Evolutionary conservation across 495 filamentous ascomycete species (phyloP).

Genomic region (Rostrohypoxylon terebratum): DNA sequence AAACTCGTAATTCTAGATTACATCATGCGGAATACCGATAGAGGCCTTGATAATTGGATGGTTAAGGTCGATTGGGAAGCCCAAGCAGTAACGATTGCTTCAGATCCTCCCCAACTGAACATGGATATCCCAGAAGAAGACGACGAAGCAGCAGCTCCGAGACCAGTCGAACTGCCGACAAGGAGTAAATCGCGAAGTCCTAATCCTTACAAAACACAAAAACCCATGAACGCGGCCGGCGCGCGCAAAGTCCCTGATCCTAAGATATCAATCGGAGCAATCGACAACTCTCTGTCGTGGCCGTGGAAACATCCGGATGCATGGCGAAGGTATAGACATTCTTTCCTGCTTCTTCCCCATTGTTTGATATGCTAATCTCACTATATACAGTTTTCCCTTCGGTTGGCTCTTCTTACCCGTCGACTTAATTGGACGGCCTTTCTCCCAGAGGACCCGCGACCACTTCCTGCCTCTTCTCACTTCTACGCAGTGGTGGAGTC

Average conservation of each 20-base stretch:
- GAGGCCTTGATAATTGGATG: conserved; percentile 99
- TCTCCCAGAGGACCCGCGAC: conserved; percentile 89
- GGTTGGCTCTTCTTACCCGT: conserved; percentile 98
- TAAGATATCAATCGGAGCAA: conserved; percentile 84
- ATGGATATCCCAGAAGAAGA: conserved; percentile 60
- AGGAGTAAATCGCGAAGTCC: conserved; percentile 58
- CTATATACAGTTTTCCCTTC: conserved; percentile 81
- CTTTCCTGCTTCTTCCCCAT: not conserved
- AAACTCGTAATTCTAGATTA: conserved; percentile 98
- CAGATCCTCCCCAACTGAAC: conserved; percentile 80
- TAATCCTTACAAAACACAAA: conserved; percentile 79
- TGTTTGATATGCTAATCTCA: conserved; percentile 30
- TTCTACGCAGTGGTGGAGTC: conserved; percentile 95
- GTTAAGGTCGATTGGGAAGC: conserved; percentile 90
- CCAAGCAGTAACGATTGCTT: conserved; percentile 84
- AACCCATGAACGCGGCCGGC: conserved; percentile 84
- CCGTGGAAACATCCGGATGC: conserved; percentile 99
- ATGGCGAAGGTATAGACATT: conserved; percentile 65
- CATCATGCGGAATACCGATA: conserved; percentile 98
- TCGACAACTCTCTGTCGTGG: conserved; percentile 98
- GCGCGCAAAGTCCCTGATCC: conserved; percentile 63
- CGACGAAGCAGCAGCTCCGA: conserved; percentile 57
- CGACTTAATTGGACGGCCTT: conserved; percentile 94
- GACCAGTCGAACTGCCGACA: conserved; percentile 66
- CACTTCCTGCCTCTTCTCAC: conserved; percentile 95